Base-by-base conservation (phyloP, 202 grass and related monocot genomes). In the Setaria italica region DNA sequence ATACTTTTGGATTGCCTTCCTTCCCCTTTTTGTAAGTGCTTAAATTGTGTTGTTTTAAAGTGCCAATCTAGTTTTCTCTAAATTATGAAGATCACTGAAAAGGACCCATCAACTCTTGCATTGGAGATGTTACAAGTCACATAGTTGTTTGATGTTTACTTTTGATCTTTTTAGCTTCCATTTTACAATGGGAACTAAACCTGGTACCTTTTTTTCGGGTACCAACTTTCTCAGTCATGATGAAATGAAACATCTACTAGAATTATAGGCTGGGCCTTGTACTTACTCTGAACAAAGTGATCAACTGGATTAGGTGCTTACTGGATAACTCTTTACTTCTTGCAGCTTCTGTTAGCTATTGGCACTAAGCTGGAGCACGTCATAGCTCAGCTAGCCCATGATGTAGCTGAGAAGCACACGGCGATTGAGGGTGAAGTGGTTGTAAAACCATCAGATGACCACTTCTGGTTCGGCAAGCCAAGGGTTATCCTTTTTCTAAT, bases 1-100 rank as follows among this genome's bases (percentile, higher is more conserved):
- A 32, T 97, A 94, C 84, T 97, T 97, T 90, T 97, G 94, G 94
- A 90, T 97, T n/a, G 77, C 92, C 55, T 94, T 97, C 81, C n/a
- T 94, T 89, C 94, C 94, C 46, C 86, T 97, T 39, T 20, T 97
- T 76, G 92, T 97, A 90, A 94, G 94, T 92, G 39, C 35, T 64
- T 32, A 74, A 46, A 55, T 33, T 51, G 6, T 78, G 33, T 9
- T 72, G 12, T 51, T 65, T 77, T 58, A 46, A 67, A 8, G 45
- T 56, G 11, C 16, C 6, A n/a, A 14, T 69, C 29, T 12, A 77
- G 7, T 72, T 85, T 89, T 66, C 13, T 71, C 14, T 81, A 59
- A 45, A 57, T 47, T 89, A 33, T 80, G 15, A 76, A 41, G 50
- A 76, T 10, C 9, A 25, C 2, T 34, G n/a, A 46, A 39, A 69